phyloP scores from a whole-genome alignment of 129 eudicot genomes.

The Flaveria robusta region DNA sequence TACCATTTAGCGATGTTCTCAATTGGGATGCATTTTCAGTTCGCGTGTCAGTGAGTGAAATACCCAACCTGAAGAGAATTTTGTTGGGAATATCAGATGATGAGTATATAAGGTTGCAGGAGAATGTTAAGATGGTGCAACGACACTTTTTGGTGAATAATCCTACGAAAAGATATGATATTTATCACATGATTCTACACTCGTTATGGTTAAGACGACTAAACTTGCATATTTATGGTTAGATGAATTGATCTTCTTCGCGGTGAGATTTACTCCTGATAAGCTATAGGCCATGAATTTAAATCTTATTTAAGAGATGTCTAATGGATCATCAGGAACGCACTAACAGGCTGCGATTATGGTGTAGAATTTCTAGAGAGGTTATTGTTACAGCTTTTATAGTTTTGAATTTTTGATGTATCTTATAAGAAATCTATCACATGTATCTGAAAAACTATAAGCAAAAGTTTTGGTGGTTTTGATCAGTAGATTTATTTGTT shows the following conservation, averaged over 20 bases:
- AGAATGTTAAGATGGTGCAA: slow-evolving; percentile 62
- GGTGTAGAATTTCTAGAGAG: background rate
- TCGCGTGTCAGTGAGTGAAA: slow-evolving; percentile 53
- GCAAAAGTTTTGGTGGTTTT: background rate
- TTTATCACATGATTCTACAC: slow-evolving; percentile 77
- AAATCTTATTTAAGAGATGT: background rate
- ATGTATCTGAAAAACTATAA: slow-evolving; percentile 16
- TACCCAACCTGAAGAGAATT: slow-evolving; percentile 58
- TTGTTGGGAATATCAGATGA: slow-evolving; percentile 51
- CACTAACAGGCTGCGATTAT: background rate
- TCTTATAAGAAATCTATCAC: slow-evolving; percentile 17
- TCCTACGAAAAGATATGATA: slow-evolving; percentile 78
- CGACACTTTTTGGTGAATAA: slow-evolving; percentile 68
- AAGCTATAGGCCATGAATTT: background rate
- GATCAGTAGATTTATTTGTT: slow-evolving; percentile 16
- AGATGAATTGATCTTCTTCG: background rate
- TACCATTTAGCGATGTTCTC: slow-evolving; percentile 80
- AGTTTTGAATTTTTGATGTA: slow-evolving; percentile 10
- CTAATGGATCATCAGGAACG: background rate
- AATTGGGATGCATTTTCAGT: slow-evolving; percentile 72
- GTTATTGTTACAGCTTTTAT: slow-evolving; percentile 5
- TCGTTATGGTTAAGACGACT: slow-evolving; percentile 80
- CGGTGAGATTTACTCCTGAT: background rate
- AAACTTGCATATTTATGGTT: slow-evolving; percentile 56
- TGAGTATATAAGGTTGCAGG: slow-evolving; percentile 41